Evolutionary conservation across 2,329 filamentous ascomycete species (phyloP).

Genomic region (Alternaria sp.): DNA sequence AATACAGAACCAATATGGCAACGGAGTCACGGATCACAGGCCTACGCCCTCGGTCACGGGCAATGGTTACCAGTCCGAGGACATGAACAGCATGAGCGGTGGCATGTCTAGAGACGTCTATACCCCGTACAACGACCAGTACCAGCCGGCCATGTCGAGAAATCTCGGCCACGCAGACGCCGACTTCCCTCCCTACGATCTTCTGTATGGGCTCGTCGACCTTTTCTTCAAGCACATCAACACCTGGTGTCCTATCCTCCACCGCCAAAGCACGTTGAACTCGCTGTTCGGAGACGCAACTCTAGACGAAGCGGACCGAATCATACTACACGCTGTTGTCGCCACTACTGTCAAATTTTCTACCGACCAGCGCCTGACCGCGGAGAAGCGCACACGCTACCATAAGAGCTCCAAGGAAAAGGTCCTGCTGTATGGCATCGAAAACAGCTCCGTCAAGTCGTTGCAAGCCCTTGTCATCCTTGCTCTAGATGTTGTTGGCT

Average conservation of each 20-base stretch:
- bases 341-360: slow-evolving; percentile 88
- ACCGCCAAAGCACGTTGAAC: slow-evolving; percentile 82
- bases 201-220: slow-evolving; percentile 67
- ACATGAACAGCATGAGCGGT: slow-evolving; percentile 30
- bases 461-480: slow-evolving; percentile 88
- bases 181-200: slow-evolving; percentile 66
- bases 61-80: slow-evolving; percentile 44
- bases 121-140: slow-evolving; percentile 42
- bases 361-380: slow-evolving; percentile 75
- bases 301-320: slow-evolving; percentile 80
- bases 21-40: slow-evolving; percentile 50
- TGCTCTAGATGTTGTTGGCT: slow-evolving; percentile 83
- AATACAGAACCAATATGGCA: slow-evolving; percentile 42
- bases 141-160: slow-evolving; percentile 37
- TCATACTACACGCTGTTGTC: slow-evolving; percentile 87
- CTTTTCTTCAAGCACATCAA: slow-evolving; percentile 72
- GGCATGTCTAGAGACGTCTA: slow-evolving; percentile 42
- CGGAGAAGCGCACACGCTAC: slow-evolving; percentile 76
- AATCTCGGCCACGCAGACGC: slow-evolving; percentile 46
- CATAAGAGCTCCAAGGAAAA: slow-evolving; percentile 84
- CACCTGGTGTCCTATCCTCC: slow-evolving; percentile 84
- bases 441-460: slow-evolving; percentile 88
- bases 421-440: slow-evolving; percentile 85
- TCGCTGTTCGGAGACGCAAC: slow-evolving; percentile 76
- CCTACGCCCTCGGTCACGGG: slow-evolving; percentile 32